Base-by-base conservation (phyloP, 257 asterid genomes). In the Mitragyna speciosa region DNA sequence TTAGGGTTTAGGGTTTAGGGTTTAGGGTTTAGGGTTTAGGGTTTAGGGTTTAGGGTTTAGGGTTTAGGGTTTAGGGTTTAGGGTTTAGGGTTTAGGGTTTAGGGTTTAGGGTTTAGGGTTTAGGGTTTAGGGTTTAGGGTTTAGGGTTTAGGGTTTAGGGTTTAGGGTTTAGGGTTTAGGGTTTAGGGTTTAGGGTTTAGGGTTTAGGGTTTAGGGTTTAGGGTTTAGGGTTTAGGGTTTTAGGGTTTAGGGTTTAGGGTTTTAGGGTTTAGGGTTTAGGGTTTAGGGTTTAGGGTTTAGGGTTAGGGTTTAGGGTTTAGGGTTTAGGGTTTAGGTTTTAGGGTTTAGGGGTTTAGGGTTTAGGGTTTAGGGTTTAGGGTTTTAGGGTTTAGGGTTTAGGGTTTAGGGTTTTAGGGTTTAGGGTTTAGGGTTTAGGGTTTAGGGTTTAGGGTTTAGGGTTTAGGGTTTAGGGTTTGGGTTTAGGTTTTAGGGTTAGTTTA, bases 321-420 rank as follows among this genome's bases (percentile, higher is more conserved):
- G 66, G 66, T 2, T 59, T 59, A 3, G 19, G 66, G 66, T 11
- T 59, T 59, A 7, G 19, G 66, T 11, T 11, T 59, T 59, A 7
- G 19, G 66, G 66, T 11, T 59, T 59, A 7, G 19, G 66, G 66
- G 66, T 59, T 59, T 59, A 59, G 66, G 66, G 66, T 59, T 59
- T 59, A 59, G 66, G 66, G 66, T 59, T 59, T 59, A 59, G 66
- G 66, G 66, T 59, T 59, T 59, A 59, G 66, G 66, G 66, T 5
- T 59, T 59, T n/a, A n/a, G 19, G 66, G 66, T 11, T 59, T 59
- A 2, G 28, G 66, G 10, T 19, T 59, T 59, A 17, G 28, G 66
- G 66, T 19, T 59, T 59, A 17, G 28, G 66, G 66, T 19, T 59
- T 59, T n/a, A 17, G 28, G 66, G 66, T 19, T 59, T 59, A 17